Percentiles rank a stretch among this genome's conserved stretches.
These are phyloP conservation scores for Ashbya aceris DNA, from an alignment of 1,139 yeast genomes.

Conservation along the genomic window DNA sequence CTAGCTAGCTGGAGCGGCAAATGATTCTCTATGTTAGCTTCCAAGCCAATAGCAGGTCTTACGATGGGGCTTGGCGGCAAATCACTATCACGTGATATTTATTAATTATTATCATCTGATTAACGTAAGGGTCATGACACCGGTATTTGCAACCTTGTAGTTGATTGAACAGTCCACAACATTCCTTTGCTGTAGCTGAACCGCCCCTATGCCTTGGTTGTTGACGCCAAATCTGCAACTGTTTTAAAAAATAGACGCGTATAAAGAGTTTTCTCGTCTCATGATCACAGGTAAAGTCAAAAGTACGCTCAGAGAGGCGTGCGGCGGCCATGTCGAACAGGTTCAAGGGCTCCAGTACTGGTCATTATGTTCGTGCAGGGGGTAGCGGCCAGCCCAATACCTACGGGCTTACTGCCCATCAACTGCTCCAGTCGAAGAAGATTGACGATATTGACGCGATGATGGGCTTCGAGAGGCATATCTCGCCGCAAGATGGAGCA, in stretches of 20 bases:
- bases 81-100: no score
- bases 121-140: no score
- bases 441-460: constrained; percentile 57
- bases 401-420: constrained; percentile 28
- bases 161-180: no score
- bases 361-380: constrained; percentile 32
- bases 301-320: not conserved
- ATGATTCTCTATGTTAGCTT: no score
- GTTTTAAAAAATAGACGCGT: not conserved
- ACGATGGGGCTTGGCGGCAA: no score
- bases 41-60: no score
- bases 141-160: no score
- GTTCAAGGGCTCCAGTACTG: constrained; percentile 44
- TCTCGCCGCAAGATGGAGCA: constrained; percentile 23
- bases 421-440: constrained; percentile 29
- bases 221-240: not conserved
- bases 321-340: constrained; percentile 1
- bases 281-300: not conserved
- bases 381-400: constrained; percentile 7
- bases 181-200: no score
- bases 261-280: no score
- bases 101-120: no score
- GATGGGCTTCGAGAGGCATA: constrained; percentile 74
- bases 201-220: not conserved
- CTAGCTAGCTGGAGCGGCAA: no score